A percentile compares a stretch with the other conserved stretches of the same genome.
Evolutionary conservation across 2,329 filamentous ascomycete genomes (phyloP).

Genomic region (Colletotrichum tamarilloi): DNA sequence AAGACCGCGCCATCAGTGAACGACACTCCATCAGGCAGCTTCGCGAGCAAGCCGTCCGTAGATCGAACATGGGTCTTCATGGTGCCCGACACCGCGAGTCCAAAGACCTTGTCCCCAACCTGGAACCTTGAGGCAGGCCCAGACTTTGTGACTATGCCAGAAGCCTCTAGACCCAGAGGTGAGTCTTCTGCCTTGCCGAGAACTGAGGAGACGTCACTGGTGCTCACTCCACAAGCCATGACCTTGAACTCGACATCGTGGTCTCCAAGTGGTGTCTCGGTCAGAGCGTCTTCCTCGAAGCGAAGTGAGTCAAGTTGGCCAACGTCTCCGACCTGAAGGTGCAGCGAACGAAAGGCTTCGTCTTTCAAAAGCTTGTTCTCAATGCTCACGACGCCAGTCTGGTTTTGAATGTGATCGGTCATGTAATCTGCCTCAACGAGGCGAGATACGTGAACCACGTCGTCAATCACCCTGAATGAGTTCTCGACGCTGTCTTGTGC

Average conservation of each 20-base stretch:
- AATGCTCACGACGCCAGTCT: constrained; percentile 29
- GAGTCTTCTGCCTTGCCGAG: constrained; percentile 38
- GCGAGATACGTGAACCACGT: constrained; percentile 9
- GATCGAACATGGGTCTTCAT: constrained; percentile 39
- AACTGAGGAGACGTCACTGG: constrained; percentile 53
- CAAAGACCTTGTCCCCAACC: constrained; percentile 44
- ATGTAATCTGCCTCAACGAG: constrained; percentile 23
- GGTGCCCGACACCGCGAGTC: constrained; percentile 33
- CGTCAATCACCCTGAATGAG: constrained; percentile 12
- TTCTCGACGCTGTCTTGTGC: background rate
- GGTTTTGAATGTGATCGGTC: constrained; percentile 28
- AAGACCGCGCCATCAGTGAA: constrained; percentile 50
- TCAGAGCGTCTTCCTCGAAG: constrained; percentile 40
- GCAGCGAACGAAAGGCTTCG: constrained; percentile 29
- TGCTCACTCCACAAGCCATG: constrained; percentile 55
- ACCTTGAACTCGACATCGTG: constrained; percentile 55
- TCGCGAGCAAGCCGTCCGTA: constrained; percentile 39
- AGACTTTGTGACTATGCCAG: constrained; percentile 47
- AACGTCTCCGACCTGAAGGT: constrained; percentile 47
- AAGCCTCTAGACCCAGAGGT: constrained; percentile 43
- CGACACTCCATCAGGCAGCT: constrained; percentile 49
- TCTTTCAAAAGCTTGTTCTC: background rate
- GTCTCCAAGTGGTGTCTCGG: constrained; percentile 41
- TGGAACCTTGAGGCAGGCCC: constrained; percentile 44
- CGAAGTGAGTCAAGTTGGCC: constrained; percentile 40